Conservation (phyloP, 164 flowering plant genomes). For the Macadamia integrifolia region DNA sequence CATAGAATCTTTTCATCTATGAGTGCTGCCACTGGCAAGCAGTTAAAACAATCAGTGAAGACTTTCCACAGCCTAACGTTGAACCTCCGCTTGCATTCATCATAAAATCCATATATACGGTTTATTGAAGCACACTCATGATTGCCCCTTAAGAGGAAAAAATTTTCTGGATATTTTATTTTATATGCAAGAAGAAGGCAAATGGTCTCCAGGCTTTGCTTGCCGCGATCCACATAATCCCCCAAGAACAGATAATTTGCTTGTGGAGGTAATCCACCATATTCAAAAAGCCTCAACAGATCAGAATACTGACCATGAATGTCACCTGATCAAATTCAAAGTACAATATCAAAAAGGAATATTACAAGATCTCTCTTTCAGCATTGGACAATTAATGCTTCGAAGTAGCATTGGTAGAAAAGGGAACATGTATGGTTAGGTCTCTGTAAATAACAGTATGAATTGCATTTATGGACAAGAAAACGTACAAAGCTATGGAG, state of each 20-base stretch:
- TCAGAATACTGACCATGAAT: constrained; percentile 61
- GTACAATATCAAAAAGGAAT: not conserved
- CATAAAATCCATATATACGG: constrained; percentile 59
- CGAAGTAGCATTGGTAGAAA: not conserved
- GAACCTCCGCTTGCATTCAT: constrained; percentile 52
- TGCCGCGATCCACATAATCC: constrained; percentile 56
- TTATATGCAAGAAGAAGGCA: constrained; percentile 59
- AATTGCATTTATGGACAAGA: not conserved
- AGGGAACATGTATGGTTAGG: not conserved
- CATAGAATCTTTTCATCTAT: constrained; percentile 54
- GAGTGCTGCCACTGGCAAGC: constrained; percentile 56
- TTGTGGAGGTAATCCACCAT: constrained; percentile 45
- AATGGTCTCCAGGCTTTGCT: constrained; percentile 56
- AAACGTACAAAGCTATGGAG: not conserved
- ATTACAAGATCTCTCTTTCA: not conserved
- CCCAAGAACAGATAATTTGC: constrained; percentile 47
- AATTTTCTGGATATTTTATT: constrained; percentile 51
- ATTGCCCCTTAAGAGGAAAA: constrained; percentile 53
- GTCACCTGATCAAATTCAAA: constrained; percentile 28
- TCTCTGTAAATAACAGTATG: not conserved
- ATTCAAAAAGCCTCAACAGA: constrained; percentile 45
- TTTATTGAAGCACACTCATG: constrained; percentile 65
- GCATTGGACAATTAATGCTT: not conserved
- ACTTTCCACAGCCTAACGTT: constrained; percentile 54
- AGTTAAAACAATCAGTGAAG: constrained; percentile 54